These are phyloP conservation scores for Entomortierella lignicola DNA, from an alignment of 192 early-diverging fungal species.

Conservation along the genomic window DNA sequence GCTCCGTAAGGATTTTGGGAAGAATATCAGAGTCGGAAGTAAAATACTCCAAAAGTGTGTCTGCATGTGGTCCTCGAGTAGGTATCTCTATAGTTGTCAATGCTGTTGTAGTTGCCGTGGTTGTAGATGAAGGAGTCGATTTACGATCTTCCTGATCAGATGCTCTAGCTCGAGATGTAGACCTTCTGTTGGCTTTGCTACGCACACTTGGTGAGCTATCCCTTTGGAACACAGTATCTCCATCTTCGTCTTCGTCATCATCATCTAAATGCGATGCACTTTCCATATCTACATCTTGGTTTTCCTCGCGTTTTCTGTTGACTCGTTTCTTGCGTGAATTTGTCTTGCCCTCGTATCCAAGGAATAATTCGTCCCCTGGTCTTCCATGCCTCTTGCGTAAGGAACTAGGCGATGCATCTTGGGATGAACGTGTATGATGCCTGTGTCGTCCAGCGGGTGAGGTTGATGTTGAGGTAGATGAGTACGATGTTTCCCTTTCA, in stretches of 20 bases:
- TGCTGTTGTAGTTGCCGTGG: slow-evolving; percentile 13
- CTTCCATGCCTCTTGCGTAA: slow-evolving; percentile 23
- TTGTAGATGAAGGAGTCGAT: slow-evolving; percentile 31
- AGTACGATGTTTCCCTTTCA: slow-evolving; percentile 46
- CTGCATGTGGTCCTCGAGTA: slow-evolving; percentile 24
- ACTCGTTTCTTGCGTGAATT: slow-evolving; percentile 2
- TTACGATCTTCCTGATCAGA: slow-evolving; percentile 39
- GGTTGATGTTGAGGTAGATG: slow-evolving; percentile 20
- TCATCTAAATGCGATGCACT: slow-evolving; percentile 24
- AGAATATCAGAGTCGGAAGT: slow-evolving; percentile 55
- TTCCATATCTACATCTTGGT: slow-evolving; percentile 22
- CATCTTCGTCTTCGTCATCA: slow-evolving; percentile 8
- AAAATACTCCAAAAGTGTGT: slow-evolving; percentile 51
- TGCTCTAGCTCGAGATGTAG: slow-evolving; percentile 10
- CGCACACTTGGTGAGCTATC: slow-evolving; percentile 21
- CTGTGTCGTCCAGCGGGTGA: slow-evolving; percentile 5
- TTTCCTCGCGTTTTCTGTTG: not conserved
- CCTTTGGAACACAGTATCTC: slow-evolving; percentile 1
- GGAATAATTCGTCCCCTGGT: slow-evolving; percentile 42
- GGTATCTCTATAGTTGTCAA: not conserved
- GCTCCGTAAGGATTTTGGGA: slow-evolving; percentile 65
- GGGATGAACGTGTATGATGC: not conserved
- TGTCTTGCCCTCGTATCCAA: slow-evolving; percentile 4
- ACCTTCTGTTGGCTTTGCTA: slow-evolving; percentile 18
- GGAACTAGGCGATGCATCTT: slow-evolving; percentile 5